Percentiles rank a stretch among this genome's conserved stretches.
Evolutionary conservation across 2,329 filamentous ascomycete species (phyloP).

Genomic region (Aschersonia sp.): DNA sequence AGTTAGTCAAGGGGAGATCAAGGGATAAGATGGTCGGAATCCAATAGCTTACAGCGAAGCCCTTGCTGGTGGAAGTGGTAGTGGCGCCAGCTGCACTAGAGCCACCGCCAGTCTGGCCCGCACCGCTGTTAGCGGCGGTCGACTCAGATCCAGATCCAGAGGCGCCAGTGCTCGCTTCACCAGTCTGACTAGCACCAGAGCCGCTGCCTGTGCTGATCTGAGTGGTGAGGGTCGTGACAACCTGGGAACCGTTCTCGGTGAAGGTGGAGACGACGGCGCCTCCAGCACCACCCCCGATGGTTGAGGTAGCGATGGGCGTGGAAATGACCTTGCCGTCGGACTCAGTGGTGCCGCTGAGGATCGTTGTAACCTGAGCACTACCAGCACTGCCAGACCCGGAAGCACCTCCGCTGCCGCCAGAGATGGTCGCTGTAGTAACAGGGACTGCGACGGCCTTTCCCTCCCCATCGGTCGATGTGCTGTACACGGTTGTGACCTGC

Average conservation of each 20-base stretch:
- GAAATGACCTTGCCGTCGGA: slow-evolving; percentile 18
- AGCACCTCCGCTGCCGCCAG: no score
- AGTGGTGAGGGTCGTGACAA: slow-evolving; percentile 14
- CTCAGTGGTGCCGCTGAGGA: slow-evolving; percentile 18
- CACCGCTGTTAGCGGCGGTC: background rate
- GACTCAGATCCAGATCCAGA: slow-evolving; percentile 1
- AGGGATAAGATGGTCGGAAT: background rate
- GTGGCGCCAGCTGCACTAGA: background rate
- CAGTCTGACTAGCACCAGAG: slow-evolving; percentile 5
- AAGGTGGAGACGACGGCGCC: slow-evolving; percentile 10
- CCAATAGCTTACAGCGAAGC: slow-evolving; percentile 15
- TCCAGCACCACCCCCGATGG: slow-evolving; percentile 9
- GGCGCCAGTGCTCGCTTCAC: slow-evolving; percentile 5
- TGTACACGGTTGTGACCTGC: slow-evolving; percentile 20
- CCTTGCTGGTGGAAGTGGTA: slow-evolving; percentile 7
- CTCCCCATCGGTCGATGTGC: slow-evolving; percentile 18
- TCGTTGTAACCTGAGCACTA: slow-evolving; percentile 16
- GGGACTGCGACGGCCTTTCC: slow-evolving; percentile 18
- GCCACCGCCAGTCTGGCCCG: background rate
- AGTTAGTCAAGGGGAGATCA: background rate
- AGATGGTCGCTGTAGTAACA: slow-evolving; percentile 20
- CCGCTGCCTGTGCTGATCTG: slow-evolving; percentile 6
- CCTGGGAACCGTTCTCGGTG: slow-evolving; percentile 8
- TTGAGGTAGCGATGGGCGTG: slow-evolving; percentile 20
- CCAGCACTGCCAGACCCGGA: slow-evolving; percentile 3